Evolutionary conservation across 495 filamentous ascomycete species (phyloP), one percentile per base, ranked within the genome.

Genomic region (Penicillium riverlandense): DNA sequence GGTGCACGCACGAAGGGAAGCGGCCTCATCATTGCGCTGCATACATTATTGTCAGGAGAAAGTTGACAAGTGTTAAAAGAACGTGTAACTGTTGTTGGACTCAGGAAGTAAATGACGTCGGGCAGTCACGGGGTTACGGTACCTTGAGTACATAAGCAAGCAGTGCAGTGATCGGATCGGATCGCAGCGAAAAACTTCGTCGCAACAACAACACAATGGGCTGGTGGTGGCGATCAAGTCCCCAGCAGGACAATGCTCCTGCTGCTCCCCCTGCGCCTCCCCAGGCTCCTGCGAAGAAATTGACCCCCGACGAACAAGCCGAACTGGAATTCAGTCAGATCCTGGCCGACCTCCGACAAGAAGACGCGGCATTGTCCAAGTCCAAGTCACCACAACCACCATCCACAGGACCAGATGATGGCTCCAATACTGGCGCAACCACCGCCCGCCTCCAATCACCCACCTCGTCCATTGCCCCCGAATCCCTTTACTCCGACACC

Each of bases 401-500:
- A 31, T 49, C 29, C 16, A 14, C 48, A 9, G 40, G 42, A 43
- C 45, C 55, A 34, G 22, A 52, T 12, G 41, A 55, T 31, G 41
- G 49, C 33, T 40, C 39, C 22, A 6, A 22, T 6, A 22, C 22
- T 37, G 16, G 39, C 29, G 38, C 48, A 39, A 15, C 43, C 14
- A 6, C 22, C 22, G 22, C 22, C 22, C 35, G 29, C 32, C 36
- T 50, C 15, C 38, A 52, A 35, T 49, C 53, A 50, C 37, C 58
- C 10, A 48, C 60, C 30, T 54, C 63, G 42, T 61, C 64, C 38
- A 78, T 79, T 59, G 62, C 71, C 33, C 70, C 77, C 53, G 77
- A 83, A 31, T 76, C 82, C 47, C 72, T 85, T 43, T 86, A 90
- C 49, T 83, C 87, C 1, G 80, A 78, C 34, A 82, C 69, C 47